Conservation (phyloP, 2,329 filamentous ascomycete species). For the Stachybotrys chlorohalonatus region DNA sequence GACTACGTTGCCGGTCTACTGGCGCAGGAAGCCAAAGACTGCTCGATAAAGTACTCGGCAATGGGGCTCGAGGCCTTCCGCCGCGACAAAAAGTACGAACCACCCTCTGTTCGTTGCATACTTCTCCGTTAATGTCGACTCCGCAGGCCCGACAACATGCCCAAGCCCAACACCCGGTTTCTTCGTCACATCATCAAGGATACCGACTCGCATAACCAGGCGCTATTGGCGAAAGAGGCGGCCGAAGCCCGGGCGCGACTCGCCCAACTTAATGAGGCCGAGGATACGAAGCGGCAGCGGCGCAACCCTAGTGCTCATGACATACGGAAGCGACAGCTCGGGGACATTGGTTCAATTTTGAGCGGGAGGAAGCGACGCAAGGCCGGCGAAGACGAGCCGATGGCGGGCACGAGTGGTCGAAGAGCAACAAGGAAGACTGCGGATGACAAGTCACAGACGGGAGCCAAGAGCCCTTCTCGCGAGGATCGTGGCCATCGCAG, state of each 20-base stretch:
- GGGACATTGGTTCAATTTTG: slow-evolving; percentile 51
- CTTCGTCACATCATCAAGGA: slow-evolving; percentile 80
- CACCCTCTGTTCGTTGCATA: background rate
- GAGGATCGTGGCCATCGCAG: slow-evolving; percentile 10
- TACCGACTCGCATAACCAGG: slow-evolving; percentile 82
- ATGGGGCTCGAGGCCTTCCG: slow-evolving; percentile 62
- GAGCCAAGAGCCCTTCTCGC: slow-evolving; percentile 1
- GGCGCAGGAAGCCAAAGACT: slow-evolving; percentile 67
- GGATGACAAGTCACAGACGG: background rate
- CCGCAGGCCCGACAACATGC: slow-evolving; percentile 53
- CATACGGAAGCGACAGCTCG: slow-evolving; percentile 48
- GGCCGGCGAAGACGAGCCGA: slow-evolving; percentile 12
- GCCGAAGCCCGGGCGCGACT: slow-evolving; percentile 68
- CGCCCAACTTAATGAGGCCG: slow-evolving; percentile 44
- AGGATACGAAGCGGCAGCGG: slow-evolving; percentile 33
- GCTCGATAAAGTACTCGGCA: slow-evolving; percentile 63
- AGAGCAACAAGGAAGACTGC: background rate
- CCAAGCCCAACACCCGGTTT: slow-evolving; percentile 88
- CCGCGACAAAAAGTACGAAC: slow-evolving; percentile 35
- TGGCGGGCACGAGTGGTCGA: slow-evolving; percentile 5
- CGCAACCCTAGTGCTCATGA: slow-evolving; percentile 38
- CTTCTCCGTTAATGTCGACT: slow-evolving; percentile 6
- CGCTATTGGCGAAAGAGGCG: slow-evolving; percentile 73
- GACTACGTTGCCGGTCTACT: slow-evolving; percentile 76
- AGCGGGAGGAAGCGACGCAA: slow-evolving; percentile 29